Base-by-base conservation (phyloP, 1,284 basidiomycete genomes). In the Ganoderma boninense region DNA sequence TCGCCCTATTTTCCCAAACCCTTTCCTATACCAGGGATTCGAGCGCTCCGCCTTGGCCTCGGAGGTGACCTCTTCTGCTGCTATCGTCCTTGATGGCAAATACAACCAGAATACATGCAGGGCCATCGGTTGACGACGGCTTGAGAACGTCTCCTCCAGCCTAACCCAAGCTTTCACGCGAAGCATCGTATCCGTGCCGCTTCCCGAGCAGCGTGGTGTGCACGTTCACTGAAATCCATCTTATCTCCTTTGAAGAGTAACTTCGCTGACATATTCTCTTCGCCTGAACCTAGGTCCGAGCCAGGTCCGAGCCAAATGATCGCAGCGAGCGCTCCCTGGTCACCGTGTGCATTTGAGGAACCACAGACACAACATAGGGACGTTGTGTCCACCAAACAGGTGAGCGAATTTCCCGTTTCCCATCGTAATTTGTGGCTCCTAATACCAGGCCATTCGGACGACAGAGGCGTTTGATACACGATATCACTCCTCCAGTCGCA, bases 1-100 rank as follows among this genome's bases (percentile, higher is more conserved):
- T 68, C 68, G 65, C 52, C 65, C 62, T 43, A 61, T 62, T 69
- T 56, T 67, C 67, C 66, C 63, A 61, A 49, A 49, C 46, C n/a
- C n/a, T 67, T 62, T 66, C 66, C 57, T 63, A 64, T 60, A 69
- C 67, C 62, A 69, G 65, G 65, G 68, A 16, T 26, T 44, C 61
- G 65, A 66, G 73, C 73, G 73, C 73, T 74, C 73, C 73, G 73
- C 43, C 68, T 52, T 52, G 52, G 40, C 68, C 68, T 71, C 73
- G 73, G 73, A 74, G 70, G 62, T 29, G 35, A 64, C 69, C 68
- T 62, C 60, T 57, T 59, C 43, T 54, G 49, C 64, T 69, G 56
- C 62, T 64, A 67, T 66, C 62, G 65, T 66, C 59, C 46, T 66
- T 62, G 38, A 63, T 62, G 56, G 63, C 63, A 67, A 69, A 64